Evolutionary conservation across 768 basidiomycete species (phyloP), one percentile per base, ranked within the genome.

Genomic region (Lactarius indigo): DNA sequence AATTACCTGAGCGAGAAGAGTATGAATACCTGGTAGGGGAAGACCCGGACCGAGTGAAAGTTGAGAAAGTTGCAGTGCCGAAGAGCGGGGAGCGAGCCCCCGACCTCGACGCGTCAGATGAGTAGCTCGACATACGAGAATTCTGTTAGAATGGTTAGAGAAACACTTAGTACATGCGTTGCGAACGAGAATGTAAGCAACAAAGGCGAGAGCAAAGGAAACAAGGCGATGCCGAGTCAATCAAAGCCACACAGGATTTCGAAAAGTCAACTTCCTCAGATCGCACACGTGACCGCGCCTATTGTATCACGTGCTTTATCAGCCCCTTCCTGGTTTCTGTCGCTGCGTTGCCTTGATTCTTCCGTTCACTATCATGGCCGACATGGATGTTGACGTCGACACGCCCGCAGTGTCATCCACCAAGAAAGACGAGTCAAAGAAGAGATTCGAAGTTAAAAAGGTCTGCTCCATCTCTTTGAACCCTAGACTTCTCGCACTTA

Each of bases 381-480:
- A 85, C 59, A 86, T 86, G 84, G 91, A 89, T 63, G 88, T 94
- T 76, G 92, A 94, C 63, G 88, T 94, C 75, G 92, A 94, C 67
- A 79, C 84, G 26, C 86, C 72, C 73, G 75, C 74, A 26, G 72
- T 76, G 42, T 73, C 37, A 72, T 79, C 30, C 76, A 72, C 30
- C 76, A 72, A 50, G 76, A 76, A 83, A 70, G 85, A 86, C 58
- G 85, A 85, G 61, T 90, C 78, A 31, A 94, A 94, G 79, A 89
- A 91, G 74, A 81, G 92, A 68, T 99, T 99, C 75, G 96, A 98
- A 78, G 97, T 99, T 70, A 99, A 99, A 85, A 98, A 99, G 92
- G 96, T 96, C 62, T 62, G 73, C 59, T 18, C 31, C 30, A 23
- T 44, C 26, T 35, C 35, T n/a, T 31, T 35, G n/a, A 55, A 28